A percentile compares a stretch with the other conserved stretches of the same genome.
Conservation (phyloP, 257 asterid species). For the Nicotiana benthamiana region DNA sequence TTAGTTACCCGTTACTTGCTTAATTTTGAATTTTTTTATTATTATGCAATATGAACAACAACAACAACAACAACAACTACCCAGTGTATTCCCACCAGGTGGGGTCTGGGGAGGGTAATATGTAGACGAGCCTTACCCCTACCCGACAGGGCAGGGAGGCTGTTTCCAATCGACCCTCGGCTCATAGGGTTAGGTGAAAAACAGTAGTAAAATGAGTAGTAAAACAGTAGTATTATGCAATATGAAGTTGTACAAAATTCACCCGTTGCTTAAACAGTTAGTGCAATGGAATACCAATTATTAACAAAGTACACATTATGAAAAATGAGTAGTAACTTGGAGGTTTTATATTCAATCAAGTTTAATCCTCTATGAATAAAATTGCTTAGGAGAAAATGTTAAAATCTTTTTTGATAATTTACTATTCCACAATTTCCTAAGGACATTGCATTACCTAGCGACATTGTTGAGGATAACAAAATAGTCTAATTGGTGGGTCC, state of each 20-base stretch:
- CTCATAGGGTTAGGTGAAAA: too few species aligned
- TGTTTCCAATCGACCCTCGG: too few species aligned
- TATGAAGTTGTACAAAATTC: neutral
- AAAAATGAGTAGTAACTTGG: neutral
- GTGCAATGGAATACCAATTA: neutral
- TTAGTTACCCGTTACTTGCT: neutral
- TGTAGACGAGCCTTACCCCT: too few species aligned
- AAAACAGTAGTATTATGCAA: too few species aligned
- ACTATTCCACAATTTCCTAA: neutral
- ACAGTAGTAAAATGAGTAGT: too few species aligned
- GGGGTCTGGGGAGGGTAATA: too few species aligned
- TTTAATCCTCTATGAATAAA: neutral
- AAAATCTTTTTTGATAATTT: neutral
- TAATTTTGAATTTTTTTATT: too few species aligned
- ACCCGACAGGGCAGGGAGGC: too few species aligned
- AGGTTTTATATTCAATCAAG: neutral
- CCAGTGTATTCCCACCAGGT: too few species aligned
- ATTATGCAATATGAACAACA: neutral
- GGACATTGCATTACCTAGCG: neutral
- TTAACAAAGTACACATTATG: neutral
- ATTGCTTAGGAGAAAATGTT: neutral
- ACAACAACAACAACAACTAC: too few species aligned
- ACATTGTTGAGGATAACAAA: neutral
- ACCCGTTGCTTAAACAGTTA: neutral
- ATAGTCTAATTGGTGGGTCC: neutral